Percentiles rank a stretch among this genome's conserved stretches.
Evolutionary conservation across 73 alveolate species (phyloP).

Genomic region (Paramecium primaurelia): DNA sequence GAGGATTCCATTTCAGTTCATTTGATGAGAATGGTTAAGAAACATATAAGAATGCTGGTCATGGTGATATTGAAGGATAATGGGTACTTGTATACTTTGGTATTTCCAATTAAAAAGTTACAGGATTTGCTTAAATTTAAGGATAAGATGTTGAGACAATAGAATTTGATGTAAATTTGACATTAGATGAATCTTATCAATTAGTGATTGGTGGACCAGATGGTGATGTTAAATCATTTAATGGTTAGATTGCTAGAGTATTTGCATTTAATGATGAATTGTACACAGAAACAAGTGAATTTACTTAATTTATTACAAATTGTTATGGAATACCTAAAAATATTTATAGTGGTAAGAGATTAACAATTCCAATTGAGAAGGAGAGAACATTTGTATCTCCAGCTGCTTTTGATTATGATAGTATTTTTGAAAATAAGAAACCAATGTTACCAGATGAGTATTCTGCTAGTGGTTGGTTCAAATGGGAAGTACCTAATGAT

Average conservation of each 20-base stretch:
- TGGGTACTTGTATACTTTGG: conserved; percentile 17
- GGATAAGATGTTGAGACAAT: background rate
- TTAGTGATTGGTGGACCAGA: background rate
- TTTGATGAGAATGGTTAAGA: conserved; percentile 6
- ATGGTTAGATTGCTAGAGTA: conserved; percentile 41
- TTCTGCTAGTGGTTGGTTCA: conserved; percentile 50
- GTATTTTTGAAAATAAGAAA: background rate
- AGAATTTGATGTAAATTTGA: background rate
- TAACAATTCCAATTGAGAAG: conserved; percentile 10
- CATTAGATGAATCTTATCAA: background rate
- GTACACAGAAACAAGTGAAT: background rate
- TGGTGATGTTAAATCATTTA: conserved; percentile 1
- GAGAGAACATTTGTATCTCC: conserved; percentile 33
- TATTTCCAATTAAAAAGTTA: background rate
- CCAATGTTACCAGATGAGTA: conserved; percentile 30
- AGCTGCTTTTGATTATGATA: background rate
- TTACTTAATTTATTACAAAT: background rate
- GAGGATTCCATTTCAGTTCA: conserved; percentile 40
- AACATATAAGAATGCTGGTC: background rate
- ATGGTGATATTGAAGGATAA: conserved; percentile 35
- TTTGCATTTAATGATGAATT: conserved; percentile 22
- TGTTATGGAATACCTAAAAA: conserved; percentile 25
- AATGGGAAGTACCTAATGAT: background rate
- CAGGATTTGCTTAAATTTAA: conserved; percentile 3
- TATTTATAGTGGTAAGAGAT: background rate